Base-by-base conservation (phyloP, 805 yeast species). In the Monosporozyma yasuniensis region DNA sequence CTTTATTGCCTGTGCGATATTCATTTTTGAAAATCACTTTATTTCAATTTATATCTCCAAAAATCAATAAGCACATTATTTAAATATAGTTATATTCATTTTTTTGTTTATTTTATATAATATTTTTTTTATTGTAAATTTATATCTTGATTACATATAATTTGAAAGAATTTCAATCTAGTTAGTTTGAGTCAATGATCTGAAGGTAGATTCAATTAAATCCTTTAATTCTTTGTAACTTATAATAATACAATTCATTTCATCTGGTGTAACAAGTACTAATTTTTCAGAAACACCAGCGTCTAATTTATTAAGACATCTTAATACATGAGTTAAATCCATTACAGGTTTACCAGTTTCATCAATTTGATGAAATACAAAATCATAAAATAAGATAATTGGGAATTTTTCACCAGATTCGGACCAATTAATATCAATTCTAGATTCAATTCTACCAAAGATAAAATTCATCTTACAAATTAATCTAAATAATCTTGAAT, bases 241-340 rank as follows among this genome's bases (percentile, higher is more conserved):
- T 49, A 87, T 84, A 39, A 93, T 82, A 53, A 93, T 71, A 64
- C 97, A 89, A 43, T 80, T 83, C 71, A 81, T 83, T 62, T 88
- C 96, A 64, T 90, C 96, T 10, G 84, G 78, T 32, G 93, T 83
- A 0, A 88, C 87, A 47, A 93, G 74, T 63, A 90, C 70, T 14
- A 93, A 68, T 56, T 79, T 81, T 67, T 93, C 99, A 47, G 87
- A 89, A 32, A 84, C 76, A 1, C 97, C 98, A 5, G 91, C 95
- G 63, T 93, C 99, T 55, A 93, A 72, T 67, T 91, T 93, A 68
- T 91, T 91, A 60, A 93, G 71, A 58, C 84, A 79, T 46, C 79
- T 72, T 52, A 93, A 70, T 5, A 89, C 90, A 64, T 88, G 88
- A 0, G 89, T 82, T 57, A 93, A 72, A 66, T 93, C 96, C 50